Conservation (phyloP, 768 basidiomycete genomes). For the Russula lepida region DNA sequence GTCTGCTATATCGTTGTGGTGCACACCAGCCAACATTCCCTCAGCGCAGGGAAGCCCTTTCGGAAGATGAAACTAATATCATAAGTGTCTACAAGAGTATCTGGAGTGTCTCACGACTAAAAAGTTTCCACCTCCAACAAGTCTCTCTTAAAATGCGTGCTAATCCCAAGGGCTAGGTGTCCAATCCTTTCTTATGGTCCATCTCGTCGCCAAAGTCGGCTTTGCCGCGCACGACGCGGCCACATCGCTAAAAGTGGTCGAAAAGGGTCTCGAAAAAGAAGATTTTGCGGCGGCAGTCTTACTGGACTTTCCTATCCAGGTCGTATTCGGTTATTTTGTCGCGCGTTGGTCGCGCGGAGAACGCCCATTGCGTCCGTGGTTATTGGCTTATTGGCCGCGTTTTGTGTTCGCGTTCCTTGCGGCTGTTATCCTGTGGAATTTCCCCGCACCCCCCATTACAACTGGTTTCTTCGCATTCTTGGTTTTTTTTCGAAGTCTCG, state of each 20-base stretch:
- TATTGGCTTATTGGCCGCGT: constrained; percentile 85
- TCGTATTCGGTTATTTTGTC: constrained; percentile 86
- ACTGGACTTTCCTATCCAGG: constrained; percentile 96
- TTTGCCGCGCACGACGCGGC: constrained; percentile 92
- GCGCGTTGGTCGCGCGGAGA: constrained; percentile 85
- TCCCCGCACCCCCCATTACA: constrained; percentile 70
- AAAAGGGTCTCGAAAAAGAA: constrained; percentile 92
- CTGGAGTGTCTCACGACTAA: constrained; percentile 85
- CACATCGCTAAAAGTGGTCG: constrained; percentile 87
- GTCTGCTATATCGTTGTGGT: background rate
- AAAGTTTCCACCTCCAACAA: constrained; percentile 50
- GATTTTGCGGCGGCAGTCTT: constrained; percentile 90
- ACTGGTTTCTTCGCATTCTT: constrained; percentile 72
- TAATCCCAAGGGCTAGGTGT: constrained; percentile 52
- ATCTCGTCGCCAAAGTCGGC: constrained; percentile 87
- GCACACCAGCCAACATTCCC: background rate
- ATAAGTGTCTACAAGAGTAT: constrained; percentile 87
- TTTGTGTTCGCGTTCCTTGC: constrained; percentile 63
- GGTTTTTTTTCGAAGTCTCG: constrained; percentile 71
- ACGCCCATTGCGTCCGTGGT: constrained; percentile 77
- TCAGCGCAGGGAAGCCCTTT: constrained; percentile 67
- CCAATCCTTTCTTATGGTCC: constrained; percentile 76
- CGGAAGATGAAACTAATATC: constrained; percentile 82
- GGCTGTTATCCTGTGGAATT: constrained; percentile 72
- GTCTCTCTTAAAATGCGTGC: background rate